Conservation (phyloP, 2,329 filamentous ascomycete species). For the Pseudopithomyces chartarum region DNA sequence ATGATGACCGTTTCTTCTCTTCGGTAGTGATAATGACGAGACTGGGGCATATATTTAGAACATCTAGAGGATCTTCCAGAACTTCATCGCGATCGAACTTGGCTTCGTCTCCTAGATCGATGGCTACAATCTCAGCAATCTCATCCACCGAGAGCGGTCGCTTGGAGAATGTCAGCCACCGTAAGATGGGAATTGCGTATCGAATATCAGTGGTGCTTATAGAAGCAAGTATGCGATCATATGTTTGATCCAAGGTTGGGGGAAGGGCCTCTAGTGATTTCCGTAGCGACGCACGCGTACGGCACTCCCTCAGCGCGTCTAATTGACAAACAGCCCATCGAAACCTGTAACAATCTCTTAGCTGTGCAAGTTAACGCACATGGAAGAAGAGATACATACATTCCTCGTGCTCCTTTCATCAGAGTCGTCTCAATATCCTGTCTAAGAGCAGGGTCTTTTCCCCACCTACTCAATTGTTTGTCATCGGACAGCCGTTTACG, state of each 20-base stretch:
- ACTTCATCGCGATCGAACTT: slow-evolving; percentile 33
- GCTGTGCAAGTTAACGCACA: too few species aligned
- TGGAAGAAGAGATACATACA: slow-evolving; percentile 11
- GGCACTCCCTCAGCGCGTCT: slow-evolving; percentile 12
- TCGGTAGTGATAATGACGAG: slow-evolving; percentile 20
- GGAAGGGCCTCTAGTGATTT: slow-evolving; percentile 14
- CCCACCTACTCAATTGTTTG: slow-evolving; percentile 20
- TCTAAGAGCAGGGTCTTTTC: slow-evolving; percentile 23
- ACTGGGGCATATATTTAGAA: slow-evolving; percentile 29
- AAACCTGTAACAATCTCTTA: slow-evolving; percentile 18
- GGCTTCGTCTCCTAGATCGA: slow-evolving; percentile 20
- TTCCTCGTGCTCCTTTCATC: slow-evolving; percentile 17
- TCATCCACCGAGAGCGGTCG: slow-evolving; percentile 13
- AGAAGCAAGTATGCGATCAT: slow-evolving; percentile 15
- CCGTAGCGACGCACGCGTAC: slow-evolving; percentile 3
- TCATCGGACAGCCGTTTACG: slow-evolving; percentile 40
- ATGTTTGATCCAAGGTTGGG: slow-evolving; percentile 18
- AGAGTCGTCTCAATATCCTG: slow-evolving; percentile 31
- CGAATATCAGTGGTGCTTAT: slow-evolving; percentile 4
- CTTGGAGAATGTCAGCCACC: slow-evolving; percentile 11
- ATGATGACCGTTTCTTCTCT: neutral
- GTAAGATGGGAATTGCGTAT: slow-evolving; percentile 9
- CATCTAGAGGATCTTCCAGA: slow-evolving; percentile 29
- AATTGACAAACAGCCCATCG: slow-evolving; percentile 20
- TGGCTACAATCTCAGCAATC: slow-evolving; percentile 11